phyloP scores from a whole-genome alignment of 768 basidiomycete species.

The Lentinula raphanica region DNA sequence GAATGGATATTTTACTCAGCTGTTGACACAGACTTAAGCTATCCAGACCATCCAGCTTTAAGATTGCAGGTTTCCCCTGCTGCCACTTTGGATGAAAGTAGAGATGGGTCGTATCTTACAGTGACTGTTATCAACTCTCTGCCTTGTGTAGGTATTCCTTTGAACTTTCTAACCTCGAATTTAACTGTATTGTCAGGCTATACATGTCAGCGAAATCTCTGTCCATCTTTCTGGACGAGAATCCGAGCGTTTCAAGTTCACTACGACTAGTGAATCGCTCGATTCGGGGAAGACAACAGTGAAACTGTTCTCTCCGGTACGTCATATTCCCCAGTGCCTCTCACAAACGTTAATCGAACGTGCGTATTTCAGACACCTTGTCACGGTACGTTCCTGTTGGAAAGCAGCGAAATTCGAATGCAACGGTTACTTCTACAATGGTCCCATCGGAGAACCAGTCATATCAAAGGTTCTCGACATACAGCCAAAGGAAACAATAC shows the following conservation, averaged over 20 bases:
- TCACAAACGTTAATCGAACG: conserved; percentile 1
- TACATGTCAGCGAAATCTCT: conserved; percentile 58
- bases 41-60: conserved; percentile 66
- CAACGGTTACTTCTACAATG: conserved; percentile 65
- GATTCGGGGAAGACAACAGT: conserved; percentile 54
- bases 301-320: conserved; percentile 67
- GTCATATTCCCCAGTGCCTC: conserved; percentile 28
- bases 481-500: conserved; percentile 26
- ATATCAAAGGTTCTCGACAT: conserved; percentile 18
- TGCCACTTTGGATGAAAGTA: conserved; percentile 48
- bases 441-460: conserved; percentile 38
- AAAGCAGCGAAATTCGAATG: conserved; percentile 62
- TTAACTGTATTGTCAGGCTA: conserved; percentile 31
- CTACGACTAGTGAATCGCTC: conserved; percentile 35
- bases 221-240: conserved; percentile 61
- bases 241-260: conserved; percentile 56
- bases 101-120: conserved; percentile 63
- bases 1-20: conserved; percentile 5
- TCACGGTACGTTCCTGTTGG: conserved; percentile 63
- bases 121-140: conserved; percentile 60
- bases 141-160: conserved; percentile 59
- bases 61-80: conserved; percentile 42
- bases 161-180: neutral
- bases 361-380: conserved; percentile 51
- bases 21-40: conserved; percentile 49